Evolutionary conservation across 495 filamentous ascomycete species (phyloP), one percentile per base, ranked within the genome.

Genomic region (Xylaria nigripes): DNA sequence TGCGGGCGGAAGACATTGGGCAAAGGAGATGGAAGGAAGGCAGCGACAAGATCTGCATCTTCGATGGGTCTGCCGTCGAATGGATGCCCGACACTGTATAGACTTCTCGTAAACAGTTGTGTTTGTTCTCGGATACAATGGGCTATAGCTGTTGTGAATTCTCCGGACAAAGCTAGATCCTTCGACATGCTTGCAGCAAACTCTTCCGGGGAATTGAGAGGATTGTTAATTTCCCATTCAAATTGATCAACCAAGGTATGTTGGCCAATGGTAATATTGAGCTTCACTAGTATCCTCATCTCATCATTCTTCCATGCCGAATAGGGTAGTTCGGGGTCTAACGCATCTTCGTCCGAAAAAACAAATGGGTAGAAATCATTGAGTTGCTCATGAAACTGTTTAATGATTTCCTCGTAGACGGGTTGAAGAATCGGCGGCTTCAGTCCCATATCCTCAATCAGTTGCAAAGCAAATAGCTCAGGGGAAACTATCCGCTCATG

Each of bases 161-260:
- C 93, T 34, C 93, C 93, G 19, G 88, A 88, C 29, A 98, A 79
- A 2, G 89, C 90, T n/a, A 97, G 77, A 51, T 98, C 93, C 41
- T 82, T 79, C 1, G 91, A 83, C 87, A 97, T 92, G 57, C 83
- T 82, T 43, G 81, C 73, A 13, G 93, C 94, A 68, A 98, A 98
- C 50, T 94, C 86, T 68, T 98, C 93, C 0, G 93, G 90, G 0
- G 84, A 92, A 69, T 98, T 97, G 56, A 83, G 74, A 0, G 90
- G 84, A 61, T 96, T 92, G 67, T 97, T 97, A 63, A 97, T 89
- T 63, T 97, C 93, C 93, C 93, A 98, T 70, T 98, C 93, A 48
- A 98, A 97, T 66, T 98, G 94, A 61, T 98, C 93, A 21, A 96
- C 84, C 23, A 98, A 76, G 0, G 91, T 96, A 66, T 95, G 88